phyloP scores from a whole-genome alignment of 257 asterid genomes.

The Anisodus tanguticus region DNA sequence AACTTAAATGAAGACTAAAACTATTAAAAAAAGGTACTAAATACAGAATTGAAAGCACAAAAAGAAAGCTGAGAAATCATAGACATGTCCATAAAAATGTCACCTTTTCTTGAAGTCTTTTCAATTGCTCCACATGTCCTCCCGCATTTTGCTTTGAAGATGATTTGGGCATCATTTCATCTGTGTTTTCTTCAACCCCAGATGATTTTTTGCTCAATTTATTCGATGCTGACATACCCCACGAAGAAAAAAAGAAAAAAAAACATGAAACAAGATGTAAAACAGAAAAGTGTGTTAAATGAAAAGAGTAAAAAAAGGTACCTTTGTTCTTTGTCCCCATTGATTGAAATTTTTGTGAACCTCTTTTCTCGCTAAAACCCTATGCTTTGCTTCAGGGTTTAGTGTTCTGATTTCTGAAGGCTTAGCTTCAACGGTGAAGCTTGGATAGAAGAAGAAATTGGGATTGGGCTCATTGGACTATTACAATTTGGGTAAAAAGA shows the following conservation, averaged over 20 bases:
- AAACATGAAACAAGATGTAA: not conserved
- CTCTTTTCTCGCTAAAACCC: not conserved
- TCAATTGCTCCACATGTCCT: conserved; percentile 59
- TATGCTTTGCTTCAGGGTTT: conserved; percentile 11
- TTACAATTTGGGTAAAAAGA: not conserved
- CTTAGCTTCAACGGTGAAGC: not conserved
- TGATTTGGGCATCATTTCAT: not conserved
- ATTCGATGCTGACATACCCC: conserved; percentile 3
- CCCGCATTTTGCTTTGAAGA: conserved; percentile 58
- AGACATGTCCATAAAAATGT: not conserved
- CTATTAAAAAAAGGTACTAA: not conserved
- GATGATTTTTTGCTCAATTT: conserved; percentile 14
- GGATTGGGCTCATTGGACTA: not conserved
- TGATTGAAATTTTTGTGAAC: not conserved
- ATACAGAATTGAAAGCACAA: not conserved
- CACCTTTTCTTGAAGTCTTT: conserved; percentile 74
- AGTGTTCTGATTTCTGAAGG: not conserved
- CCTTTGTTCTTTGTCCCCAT: conserved; percentile 26
- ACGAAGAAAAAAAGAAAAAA: not conserved
- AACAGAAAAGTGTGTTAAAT: not conserved
- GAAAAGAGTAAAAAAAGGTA: not conserved
- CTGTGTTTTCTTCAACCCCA: not conserved
- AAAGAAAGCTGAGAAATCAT: not conserved
- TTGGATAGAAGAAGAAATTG: not conserved
- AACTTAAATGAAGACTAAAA: not conserved